Evolutionary conservation across 495 filamentous ascomycete genomes (phyloP), one percentile per base, ranked within the genome.

Genomic region (Apodospora peruviana): DNA sequence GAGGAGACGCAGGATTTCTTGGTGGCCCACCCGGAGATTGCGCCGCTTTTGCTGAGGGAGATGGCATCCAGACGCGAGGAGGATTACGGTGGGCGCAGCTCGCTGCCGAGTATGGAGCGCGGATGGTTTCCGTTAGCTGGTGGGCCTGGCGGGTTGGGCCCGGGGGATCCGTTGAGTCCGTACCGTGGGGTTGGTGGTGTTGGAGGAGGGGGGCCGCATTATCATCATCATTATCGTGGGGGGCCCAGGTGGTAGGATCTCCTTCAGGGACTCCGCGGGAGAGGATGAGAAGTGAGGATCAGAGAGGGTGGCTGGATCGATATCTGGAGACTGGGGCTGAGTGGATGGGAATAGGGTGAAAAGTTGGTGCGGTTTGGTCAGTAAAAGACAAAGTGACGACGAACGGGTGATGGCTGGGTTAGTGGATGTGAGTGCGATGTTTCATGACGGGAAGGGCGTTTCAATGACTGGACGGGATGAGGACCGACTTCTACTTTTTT

Each of bases 51-150:
- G 43, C 60, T 74, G 45, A 56, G 56, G 36, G 72, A 75, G 54
- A 75, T 67, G 59, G 61, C 68, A 11, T 56, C 54, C 10, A 45
- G 72, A n/a, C 49, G 68, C 18, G 70, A 70, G 50, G 66, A 70
- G 17, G 72, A 73, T 36, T 48, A 57, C 7, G 43, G 56, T 24
- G 62, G 64, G 10, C 17, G 55, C 0, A n/a, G n/a, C n/a, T 8
- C 40, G 19, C 47, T 73, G 35, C 70, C 70, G 1, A 67, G 68
- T 12, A 73, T 73, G 70, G 69, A 70, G 44, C 2, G 42, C 10
- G 56, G 65, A 11, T 46, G 51, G 40, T 42, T 46, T 16, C 47
- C 52, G 27, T n/a, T n/a, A n/a, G n/a, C n/a, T n/a, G n/a, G n/a
- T 18, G 23, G 16, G 25, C 38, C 16, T 5, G 10, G 10, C 5